phyloP scores from a whole-genome alignment of 306 rosid genomes.

The Lupinus albus region DNA sequence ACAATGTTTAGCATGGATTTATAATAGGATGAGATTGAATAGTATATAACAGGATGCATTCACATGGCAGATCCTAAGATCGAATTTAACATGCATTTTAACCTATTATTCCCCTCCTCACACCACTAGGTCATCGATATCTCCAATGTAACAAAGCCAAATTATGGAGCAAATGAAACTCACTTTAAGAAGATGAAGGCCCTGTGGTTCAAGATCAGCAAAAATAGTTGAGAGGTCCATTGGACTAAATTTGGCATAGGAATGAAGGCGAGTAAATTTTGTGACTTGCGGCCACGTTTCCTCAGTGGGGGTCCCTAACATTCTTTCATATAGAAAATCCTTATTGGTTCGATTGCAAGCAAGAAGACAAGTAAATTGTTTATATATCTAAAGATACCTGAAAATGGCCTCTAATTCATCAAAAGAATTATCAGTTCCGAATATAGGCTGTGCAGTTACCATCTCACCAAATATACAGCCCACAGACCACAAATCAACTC shows the following conservation, averaged over 20 bases:
- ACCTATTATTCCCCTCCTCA: background rate
- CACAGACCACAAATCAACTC: slow-evolving; percentile 39
- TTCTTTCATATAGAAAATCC: slow-evolving; percentile 26
- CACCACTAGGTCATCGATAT: too few species aligned
- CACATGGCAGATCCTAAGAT: background rate
- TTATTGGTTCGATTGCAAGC: background rate
- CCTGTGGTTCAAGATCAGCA: slow-evolving; percentile 9
- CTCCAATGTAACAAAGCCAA: background rate
- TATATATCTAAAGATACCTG: slow-evolving; percentile 17
- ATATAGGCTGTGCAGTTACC: background rate
- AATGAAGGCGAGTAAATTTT: background rate
- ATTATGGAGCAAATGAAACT: background rate
- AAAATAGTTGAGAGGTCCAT: background rate
- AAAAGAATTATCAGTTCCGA: background rate
- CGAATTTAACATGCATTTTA: too few species aligned
- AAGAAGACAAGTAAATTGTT: background rate
- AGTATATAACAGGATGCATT: background rate
- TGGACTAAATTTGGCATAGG: background rate
- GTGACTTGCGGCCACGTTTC: slow-evolving; percentile 36
- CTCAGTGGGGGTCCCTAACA: slow-evolving; percentile 41
- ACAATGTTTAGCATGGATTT: background rate
- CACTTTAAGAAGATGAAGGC: slow-evolving; percentile 36
- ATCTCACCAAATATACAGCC: slow-evolving; percentile 49
- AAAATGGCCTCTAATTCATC: slow-evolving; percentile 28
- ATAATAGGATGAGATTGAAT: background rate